Evolutionary conservation across 306 rosid genomes (phyloP).

Genomic region (Adenanthera pavonina): DNA sequence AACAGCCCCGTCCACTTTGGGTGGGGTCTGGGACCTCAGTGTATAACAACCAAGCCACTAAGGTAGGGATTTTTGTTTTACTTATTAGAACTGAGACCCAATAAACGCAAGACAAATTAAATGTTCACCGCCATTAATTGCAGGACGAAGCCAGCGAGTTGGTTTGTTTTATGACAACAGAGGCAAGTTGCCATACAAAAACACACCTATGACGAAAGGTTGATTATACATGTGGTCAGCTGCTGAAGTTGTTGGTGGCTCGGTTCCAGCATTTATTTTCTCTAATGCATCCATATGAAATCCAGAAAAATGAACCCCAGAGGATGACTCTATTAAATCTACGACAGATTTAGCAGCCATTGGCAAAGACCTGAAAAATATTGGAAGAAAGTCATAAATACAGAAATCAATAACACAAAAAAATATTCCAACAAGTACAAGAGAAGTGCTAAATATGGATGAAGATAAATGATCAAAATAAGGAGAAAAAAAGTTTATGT

Average conservation of each 20-base stretch:
- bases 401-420: conserved; percentile 18
- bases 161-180: conserved; percentile 7
- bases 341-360: conserved; percentile 84
- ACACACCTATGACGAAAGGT: conserved; percentile 91
- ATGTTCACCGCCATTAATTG: conserved; percentile 8
- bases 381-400: not conserved
- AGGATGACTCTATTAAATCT: conserved; percentile 88
- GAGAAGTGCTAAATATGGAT: not conserved
- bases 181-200: conserved; percentile 19
- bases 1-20: conserved; percentile 13
- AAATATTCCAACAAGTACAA: not conserved
- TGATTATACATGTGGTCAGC: conserved; percentile 61
- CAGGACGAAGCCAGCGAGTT: conserved; percentile 12
- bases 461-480: not conserved
- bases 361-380: conserved; percentile 47
- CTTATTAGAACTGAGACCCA: not conserved
- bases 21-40: not conserved
- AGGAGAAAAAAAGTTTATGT: not conserved
- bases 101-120: conserved; percentile 13
- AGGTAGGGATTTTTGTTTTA: not conserved
- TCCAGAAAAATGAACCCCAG: conserved; percentile 96
- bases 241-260: conserved; percentile 63
- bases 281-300: conserved; percentile 79
- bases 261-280: conserved; percentile 53
- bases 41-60: conserved; percentile 6